A percentile compares a stretch with the other conserved stretches of the same genome.
These are phyloP conservation scores for Phytopythium boreale DNA, from an alignment of 352 stramenopile species.

Conservation along the genomic window DNA sequence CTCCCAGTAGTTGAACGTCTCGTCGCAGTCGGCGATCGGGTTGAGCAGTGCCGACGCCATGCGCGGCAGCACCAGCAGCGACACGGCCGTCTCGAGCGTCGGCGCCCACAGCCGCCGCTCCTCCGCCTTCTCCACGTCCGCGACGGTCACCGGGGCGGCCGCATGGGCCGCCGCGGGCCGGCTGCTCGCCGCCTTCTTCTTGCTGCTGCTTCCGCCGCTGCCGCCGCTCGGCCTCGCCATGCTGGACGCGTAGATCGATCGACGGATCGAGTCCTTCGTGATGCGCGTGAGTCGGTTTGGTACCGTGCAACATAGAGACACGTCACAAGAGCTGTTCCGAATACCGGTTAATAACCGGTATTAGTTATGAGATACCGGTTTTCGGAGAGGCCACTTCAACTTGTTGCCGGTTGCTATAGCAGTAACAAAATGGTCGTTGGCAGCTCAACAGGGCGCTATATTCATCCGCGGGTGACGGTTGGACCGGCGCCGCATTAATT, in stretches of 20 bases:
- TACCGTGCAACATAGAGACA: neutral
- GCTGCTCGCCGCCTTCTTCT: neutral
- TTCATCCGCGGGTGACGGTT: too few species aligned
- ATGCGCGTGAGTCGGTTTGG: neutral
- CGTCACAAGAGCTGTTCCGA: neutral
- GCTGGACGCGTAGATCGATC: neutral
- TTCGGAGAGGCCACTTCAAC: neutral
- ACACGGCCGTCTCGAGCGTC: slow-evolving; percentile 55
- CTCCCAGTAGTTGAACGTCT: slow-evolving; percentile 99
- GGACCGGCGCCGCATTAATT: too few species aligned
- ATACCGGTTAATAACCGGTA: neutral
- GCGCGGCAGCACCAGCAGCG: slow-evolving; percentile 62
- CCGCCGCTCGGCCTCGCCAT: neutral
- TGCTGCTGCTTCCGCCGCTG: neutral
- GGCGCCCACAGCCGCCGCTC: slow-evolving; percentile 59
- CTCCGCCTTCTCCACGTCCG: slow-evolving; percentile 12
- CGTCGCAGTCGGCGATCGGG: slow-evolving; percentile 96
- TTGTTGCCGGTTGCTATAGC: neutral
- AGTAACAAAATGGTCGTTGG: neutral
- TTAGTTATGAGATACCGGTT: neutral
- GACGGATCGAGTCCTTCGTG: neutral
- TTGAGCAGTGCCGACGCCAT: slow-evolving; percentile 56
- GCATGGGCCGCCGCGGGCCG: neutral
- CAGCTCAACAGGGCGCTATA: too few species aligned
- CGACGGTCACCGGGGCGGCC: neutral